Base-by-base conservation (phyloP, 176 grass and related monocot species). In the Alloteropsis semialata region DNA sequence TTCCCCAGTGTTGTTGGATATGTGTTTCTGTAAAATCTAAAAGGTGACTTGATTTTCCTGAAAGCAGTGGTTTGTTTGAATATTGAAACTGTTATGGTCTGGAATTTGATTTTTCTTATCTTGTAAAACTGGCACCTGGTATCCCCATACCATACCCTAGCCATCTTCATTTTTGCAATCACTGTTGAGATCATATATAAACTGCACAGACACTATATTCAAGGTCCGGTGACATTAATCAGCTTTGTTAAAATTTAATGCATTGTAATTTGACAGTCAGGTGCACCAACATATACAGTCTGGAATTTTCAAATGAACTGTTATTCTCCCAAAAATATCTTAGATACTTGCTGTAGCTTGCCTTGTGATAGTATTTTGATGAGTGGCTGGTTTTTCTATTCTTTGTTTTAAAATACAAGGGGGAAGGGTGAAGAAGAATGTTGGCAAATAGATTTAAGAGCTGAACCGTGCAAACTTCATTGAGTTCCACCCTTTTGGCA, bases 361-460 rank as follows among this genome's bases (percentile, higher is more conserved):
- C 34, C 25, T 65, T 82, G 43, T 69, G 13, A 24, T 55, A 19
- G 43, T n/a, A 59, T 75, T 76, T 48, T 41, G 69, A 57, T 64
- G 54, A 84, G 77, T 75, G 56, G 39, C 56, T 25, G 39, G n/a
- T 82, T 87, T 87, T 89, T 89, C 56, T 85, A 77, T 78, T 82
- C 51, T 78, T 75, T 56, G 25, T 16, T 51, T 85, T 25, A 82
- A 87, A 91, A 89, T 34, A 64, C 75, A 88, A 88, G 69, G 85
- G 84, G 81, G 85, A 84, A 80, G 25, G 82, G 53, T 85, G 84
- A 88, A 82, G 72, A 89, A 77, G 65, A 89, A 87, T 85, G 81
- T 81, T 82, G 72, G 70, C 55, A 45, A 86, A 84, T 69, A 76
- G 39, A 86, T 51, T 41, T 84, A 75, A 72, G 62, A 84, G 81